Evolutionary conservation across 176 grass and related monocot genomes (phyloP), one percentile per base, ranked within the genome.

Genomic region (Raddia distichophylla): DNA sequence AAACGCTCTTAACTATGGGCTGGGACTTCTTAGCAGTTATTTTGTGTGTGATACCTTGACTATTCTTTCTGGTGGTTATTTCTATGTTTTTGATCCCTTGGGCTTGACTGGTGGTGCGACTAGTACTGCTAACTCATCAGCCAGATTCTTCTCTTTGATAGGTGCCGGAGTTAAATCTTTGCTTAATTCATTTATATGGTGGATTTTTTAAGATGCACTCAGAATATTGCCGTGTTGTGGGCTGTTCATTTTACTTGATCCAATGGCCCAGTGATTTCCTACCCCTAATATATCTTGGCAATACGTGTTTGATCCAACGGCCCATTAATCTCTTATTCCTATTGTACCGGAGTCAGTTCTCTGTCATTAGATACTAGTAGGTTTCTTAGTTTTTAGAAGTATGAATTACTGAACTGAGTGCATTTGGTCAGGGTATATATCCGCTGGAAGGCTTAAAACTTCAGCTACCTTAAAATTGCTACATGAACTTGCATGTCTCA

Each of bases 51-150:
- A 98, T 89, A 63, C 91, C 67, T 86, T 98, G 84, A 93, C 92
- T 64, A 80, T 98, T 87, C 87, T 98, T 87, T 98, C 95, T 78
- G 86, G 84, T 74, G 93, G 90, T 59, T 94, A 94, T 67, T 94
- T 98, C 87, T 98, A 94, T 14, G 69, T 94, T 67, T 98, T 98
- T 72, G 92, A 98, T 89, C 95, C 92, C 20, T 83, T 98, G 93
- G 95, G 95, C 60, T 89, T 98, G 83, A 88, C 88, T 83, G 76
- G 77, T 80, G 80, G 77, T 89, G 70, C 77, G 33, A 84, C 83
- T 69, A 87, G 90, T 47, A 67, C 63, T 89, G 67, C 89, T 75
- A 86, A 77, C 3, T 85, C 91, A 62, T 91, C 88, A 48, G 92
- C 92, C 58, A 93, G 80, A 91, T 89, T 93, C 77, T 98, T 94